These are phyloP conservation scores for Spathaspora boniae DNA, from an alignment of 805 yeast genomes.

Conservation along the genomic window DNA sequence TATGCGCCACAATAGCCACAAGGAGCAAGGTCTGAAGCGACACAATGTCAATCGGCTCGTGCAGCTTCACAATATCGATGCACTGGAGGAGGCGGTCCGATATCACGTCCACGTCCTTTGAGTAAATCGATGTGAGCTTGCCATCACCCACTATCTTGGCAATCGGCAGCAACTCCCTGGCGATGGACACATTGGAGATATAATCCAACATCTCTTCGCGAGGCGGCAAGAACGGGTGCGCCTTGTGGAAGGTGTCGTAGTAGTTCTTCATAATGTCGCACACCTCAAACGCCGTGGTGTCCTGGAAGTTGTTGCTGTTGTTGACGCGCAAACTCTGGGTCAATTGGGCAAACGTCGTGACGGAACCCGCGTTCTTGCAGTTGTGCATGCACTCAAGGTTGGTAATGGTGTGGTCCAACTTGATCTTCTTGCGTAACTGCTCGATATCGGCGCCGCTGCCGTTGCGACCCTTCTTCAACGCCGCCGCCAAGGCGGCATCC, in stretches of 20 bases:
- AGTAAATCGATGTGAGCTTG: conserved; percentile 22
- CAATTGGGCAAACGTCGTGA: conserved; percentile 8
- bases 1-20: conserved; percentile 43
- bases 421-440: conserved; percentile 10
- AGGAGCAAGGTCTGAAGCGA: conserved; percentile 41
- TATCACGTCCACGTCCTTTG: conserved; percentile 11
- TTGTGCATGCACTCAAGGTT: conserved; percentile 13
- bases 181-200: conserved; percentile 28
- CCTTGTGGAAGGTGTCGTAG: conserved; percentile 18
- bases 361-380: conserved; percentile 7
- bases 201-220: conserved; percentile 29
- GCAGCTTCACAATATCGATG: conserved; percentile 11
- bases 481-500: too few species aligned
- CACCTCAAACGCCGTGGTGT: conserved; percentile 10
- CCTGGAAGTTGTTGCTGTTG: conserved; percentile 8
- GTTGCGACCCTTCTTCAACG: conserved; percentile 2
- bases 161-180: conserved; percentile 40
- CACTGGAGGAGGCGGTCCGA: conserved; percentile 18
- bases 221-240: conserved; percentile 50
- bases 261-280: conserved; percentile 11
- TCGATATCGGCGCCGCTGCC: conserved; percentile 6
- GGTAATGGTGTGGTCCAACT: conserved; percentile 10
- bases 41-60: conserved; percentile 33
- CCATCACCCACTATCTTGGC: conserved; percentile 53
- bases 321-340: conserved; percentile 5